Percentiles rank a stretch among this genome's conserved stretches.
Evolutionary conservation across 2,329 filamentous ascomycete genomes (phyloP).

Genomic region (Fusarium setosum): DNA sequence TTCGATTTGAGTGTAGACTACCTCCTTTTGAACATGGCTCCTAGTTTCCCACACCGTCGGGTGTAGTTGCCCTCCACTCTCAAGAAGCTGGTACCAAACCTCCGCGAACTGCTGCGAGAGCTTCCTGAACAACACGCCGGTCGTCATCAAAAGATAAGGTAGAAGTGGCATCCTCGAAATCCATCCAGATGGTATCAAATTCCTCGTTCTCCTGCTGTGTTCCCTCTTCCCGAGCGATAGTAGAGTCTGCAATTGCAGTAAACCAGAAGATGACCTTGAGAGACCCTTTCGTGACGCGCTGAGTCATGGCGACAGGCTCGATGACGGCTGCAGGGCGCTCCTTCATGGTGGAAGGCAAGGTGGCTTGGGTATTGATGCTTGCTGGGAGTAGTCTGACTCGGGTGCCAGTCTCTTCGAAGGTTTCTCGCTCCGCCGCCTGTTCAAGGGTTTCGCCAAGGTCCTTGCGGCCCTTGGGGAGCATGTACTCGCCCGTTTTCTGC

Average conservation of each 20-base stretch:
- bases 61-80: too few species aligned
- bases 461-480: slow-evolving; percentile 20
- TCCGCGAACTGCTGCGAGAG: neutral
- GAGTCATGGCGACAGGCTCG: slow-evolving; percentile 11
- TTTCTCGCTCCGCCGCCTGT: slow-evolving; percentile 7
- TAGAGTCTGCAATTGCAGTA: slow-evolving; percentile 11
- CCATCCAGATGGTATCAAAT: slow-evolving; percentile 5
- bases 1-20: too few species aligned
- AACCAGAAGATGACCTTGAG: slow-evolving; percentile 24
- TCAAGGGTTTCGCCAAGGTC: slow-evolving; percentile 2
- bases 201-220: slow-evolving; percentile 16
- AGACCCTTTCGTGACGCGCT: neutral
- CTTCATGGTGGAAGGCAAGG: neutral
- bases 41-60: too few species aligned
- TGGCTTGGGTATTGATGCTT: neutral
- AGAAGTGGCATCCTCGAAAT: neutral
- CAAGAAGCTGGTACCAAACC: too few species aligned
- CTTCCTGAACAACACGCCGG: neutral
- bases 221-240: neutral
- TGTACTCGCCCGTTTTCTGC: slow-evolving; percentile 1
- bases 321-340: neutral
- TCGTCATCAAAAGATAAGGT: slow-evolving; percentile 6
- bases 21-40: too few species aligned
- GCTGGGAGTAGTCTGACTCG: neutral
- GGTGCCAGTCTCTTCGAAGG: slow-evolving; percentile 11